Conservation (phyloP, 495 filamentous ascomycete species). For the Talaromyces ruber region DNA sequence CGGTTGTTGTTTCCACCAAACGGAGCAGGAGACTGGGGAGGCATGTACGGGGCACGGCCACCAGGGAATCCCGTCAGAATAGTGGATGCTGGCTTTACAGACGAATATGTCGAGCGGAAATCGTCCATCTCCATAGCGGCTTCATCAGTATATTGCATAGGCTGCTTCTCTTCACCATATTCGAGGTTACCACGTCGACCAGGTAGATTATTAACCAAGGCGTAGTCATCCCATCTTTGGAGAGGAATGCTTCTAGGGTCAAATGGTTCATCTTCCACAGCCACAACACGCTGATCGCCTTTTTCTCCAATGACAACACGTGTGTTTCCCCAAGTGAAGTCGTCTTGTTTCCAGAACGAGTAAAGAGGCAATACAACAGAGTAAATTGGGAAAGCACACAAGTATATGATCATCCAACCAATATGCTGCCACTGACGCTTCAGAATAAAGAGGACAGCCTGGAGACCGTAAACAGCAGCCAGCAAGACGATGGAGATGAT, state of each 20-base stretch:
- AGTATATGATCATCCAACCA: constrained; percentile 98
- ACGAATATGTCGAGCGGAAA: constrained; percentile 93
- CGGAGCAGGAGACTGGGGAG: constrained; percentile 68
- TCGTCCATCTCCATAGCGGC: constrained; percentile 87
- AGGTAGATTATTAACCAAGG: constrained; percentile 79
- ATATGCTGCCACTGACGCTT: constrained; percentile 96
- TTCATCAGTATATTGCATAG: constrained; percentile 52
- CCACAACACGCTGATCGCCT: constrained; percentile 79
- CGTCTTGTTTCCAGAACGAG: constrained; percentile 98
- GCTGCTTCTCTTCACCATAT: constrained; percentile 54
- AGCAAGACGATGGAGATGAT: constrained; percentile 81
- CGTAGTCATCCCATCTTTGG: constrained; percentile 97
- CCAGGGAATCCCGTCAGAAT: constrained; percentile 81
- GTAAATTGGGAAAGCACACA: constrained; percentile 88
- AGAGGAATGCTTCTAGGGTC: constrained; percentile 88
- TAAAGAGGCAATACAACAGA: constrained; percentile 88
- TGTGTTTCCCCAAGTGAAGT: constrained; percentile 97
- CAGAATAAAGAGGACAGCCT: constrained; percentile 91
- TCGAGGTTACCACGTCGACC: constrained; percentile 67
- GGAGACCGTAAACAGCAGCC: constrained; percentile 87
- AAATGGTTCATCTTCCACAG: constrained; percentile 78
- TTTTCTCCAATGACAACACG: constrained; percentile 94
- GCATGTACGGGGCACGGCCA: constrained; percentile 59
- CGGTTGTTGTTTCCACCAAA: constrained; percentile 50
- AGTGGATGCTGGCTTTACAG: constrained; percentile 84